Percentiles rank a stretch among this genome's conserved stretches.
These are phyloP conservation scores for Apiotrichum montevideense DNA, from an alignment of 1,284 basidiomycete genomes.

Conservation along the genomic window DNA sequence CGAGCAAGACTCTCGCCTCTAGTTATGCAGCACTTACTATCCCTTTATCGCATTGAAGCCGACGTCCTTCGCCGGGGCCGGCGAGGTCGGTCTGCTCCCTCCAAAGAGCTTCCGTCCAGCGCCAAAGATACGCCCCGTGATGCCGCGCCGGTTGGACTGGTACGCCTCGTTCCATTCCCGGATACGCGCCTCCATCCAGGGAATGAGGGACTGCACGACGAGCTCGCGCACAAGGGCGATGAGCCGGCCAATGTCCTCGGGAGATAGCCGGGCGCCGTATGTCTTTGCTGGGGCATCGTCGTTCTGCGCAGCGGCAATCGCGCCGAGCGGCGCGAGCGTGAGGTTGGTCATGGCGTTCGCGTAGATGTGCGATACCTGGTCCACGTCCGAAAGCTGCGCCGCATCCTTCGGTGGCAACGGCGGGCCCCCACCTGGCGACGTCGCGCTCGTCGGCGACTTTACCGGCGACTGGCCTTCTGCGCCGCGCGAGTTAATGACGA, in stretches of 20 bases:
- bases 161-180: constrained; percentile 92
- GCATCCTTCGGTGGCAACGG: constrained; percentile 30
- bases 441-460: constrained; percentile 6
- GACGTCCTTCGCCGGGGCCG: constrained; percentile 27
- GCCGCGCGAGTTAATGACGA: constrained; percentile 42
- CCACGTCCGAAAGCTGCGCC: constrained; percentile 19
- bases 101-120: constrained; percentile 53
- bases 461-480: constrained; percentile 1
- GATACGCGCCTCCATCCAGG: constrained; percentile 93
- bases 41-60: constrained; percentile 42
- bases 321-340: constrained; percentile 33
- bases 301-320: constrained; percentile 12
- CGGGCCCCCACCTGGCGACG: constrained; percentile 16
- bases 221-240: constrained; percentile 83
- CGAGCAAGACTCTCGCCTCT: too few species aligned
- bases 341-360: constrained; percentile 37
- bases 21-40: constrained; percentile 27
- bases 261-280: constrained; percentile 52
- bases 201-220: constrained; percentile 80
- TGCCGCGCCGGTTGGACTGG: constrained; percentile 71
- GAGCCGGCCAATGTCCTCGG: constrained; percentile 72
- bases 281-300: constrained; percentile 17
- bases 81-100: constrained; percentile 38
- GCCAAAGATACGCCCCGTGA: constrained; percentile 85
- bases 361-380: constrained; percentile 34